Conservation (phyloP, 2,329 filamentous ascomycete genomes). For the Cladophialophora exuberans region DNA sequence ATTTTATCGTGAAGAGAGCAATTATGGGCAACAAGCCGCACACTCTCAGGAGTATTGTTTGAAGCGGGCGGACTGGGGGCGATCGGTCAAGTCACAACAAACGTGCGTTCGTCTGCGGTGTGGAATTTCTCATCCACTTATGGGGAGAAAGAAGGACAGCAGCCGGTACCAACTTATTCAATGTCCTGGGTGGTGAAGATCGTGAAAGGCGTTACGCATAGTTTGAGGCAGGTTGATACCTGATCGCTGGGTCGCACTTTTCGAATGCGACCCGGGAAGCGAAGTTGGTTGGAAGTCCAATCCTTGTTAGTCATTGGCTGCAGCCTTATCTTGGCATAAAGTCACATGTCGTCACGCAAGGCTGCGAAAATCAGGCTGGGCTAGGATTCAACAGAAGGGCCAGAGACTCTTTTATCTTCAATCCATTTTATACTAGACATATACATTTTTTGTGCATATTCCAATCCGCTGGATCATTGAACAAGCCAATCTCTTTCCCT, state of each 20-base stretch:
- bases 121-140: too few relatives aligned
- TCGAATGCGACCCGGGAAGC: constrained; percentile 3
- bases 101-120: background rate
- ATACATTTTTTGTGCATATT: too few relatives aligned
- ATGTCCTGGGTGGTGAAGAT: too few relatives aligned
- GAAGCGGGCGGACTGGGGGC: background rate
- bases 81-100: constrained; percentile 1
- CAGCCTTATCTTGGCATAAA: background rate
- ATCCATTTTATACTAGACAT: too few relatives aligned
- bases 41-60: too few relatives aligned
- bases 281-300: constrained; percentile 11
- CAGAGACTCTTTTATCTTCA: background rate
- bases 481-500: background rate
- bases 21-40: too few relatives aligned
- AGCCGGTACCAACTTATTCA: too few relatives aligned
- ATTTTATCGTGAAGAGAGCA: too few relatives aligned
- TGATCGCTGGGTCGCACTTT: constrained; percentile 9
- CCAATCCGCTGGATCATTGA: background rate
- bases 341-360: background rate
- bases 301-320: background rate
- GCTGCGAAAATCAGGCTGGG: background rate
- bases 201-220: too few relatives aligned
- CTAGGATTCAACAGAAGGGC: background rate
- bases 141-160: too few relatives aligned
- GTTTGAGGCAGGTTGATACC: background rate